Evolutionary conservation across 495 filamentous ascomycete genomes (phyloP), one percentile per base, ranked within the genome.

Genomic region (Penicillium roqueforti): DNA sequence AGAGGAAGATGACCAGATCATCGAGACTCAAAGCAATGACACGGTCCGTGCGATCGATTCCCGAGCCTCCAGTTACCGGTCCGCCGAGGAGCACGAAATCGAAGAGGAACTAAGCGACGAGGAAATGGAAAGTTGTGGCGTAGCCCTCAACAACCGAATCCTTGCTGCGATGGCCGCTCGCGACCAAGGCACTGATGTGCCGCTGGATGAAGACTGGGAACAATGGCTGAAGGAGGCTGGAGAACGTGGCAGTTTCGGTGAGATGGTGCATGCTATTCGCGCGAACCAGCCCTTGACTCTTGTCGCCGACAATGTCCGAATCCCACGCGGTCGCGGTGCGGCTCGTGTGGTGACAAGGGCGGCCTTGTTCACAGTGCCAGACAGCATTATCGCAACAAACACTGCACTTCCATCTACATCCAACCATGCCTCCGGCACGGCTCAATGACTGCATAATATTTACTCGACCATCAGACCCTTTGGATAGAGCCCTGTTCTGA

Each of bases 161-260:
- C 70, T 85, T 43, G 83, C 82, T 41, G 83, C 85, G 23, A 87
- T 83, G 39, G 86, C 75, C 63, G 72, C 84, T 70, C 61, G 86
- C 74, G 72, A 84, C 74, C 54, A 85, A 78, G 62, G 86, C 71
- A 76, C 74, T 67, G 56, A 81, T 68, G 80, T 84, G 31, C 81
- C 82, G 19, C 76, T 90, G 32, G 88, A 95, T 60, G 83, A 87
- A 51, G 86, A 87, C 54, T 92, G 84, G 84, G 89, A 93, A 67
- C 87, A 89, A 68, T 93, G 87, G 86, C 67, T 93, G 32, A 92
- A 91, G 66, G 87, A 90, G 59, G 84, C 84, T 41, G 82, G 85
- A 29, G 89, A 92, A 55, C 69, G 80, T 28, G 79, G 78, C 55
- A 66, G 65, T 37, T 76, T 74, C 55, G 57, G 62, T 7, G 72